phyloP scores from a whole-genome alignment of 805 yeast species.

The Candida insectalens region DNA sequence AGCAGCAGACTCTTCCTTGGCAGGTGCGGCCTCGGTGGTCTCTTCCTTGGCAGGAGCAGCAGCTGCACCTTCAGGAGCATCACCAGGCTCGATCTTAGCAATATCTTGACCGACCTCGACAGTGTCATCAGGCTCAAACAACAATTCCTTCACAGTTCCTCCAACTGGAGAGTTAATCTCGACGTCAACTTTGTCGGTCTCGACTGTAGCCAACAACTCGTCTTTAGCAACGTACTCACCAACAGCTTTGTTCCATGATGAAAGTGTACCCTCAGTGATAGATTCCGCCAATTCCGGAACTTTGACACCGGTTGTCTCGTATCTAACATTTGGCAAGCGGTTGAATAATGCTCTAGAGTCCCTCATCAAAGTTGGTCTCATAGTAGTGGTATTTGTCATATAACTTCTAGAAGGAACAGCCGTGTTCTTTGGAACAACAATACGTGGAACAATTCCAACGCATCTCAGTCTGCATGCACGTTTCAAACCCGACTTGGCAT shows the following conservation, averaged over 20 bases:
- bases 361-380: not conserved
- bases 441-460: too few species aligned
- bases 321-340: constrained; percentile 14
- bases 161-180: constrained; percentile 91
- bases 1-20: constrained; percentile 20
- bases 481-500: too few species aligned
- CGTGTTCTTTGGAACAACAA: too few species aligned
- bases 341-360: not conserved
- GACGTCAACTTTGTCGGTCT: constrained; percentile 96
- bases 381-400: not conserved
- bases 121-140: constrained; percentile 81
- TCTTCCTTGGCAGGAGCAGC: constrained; percentile 23
- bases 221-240: constrained; percentile 85
- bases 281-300: constrained; percentile 99
- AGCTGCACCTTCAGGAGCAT: constrained; percentile 53
- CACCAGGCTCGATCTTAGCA: constrained; percentile 75
- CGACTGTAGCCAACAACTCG: constrained; percentile 92
- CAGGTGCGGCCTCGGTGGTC: constrained; percentile 15
- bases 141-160: constrained; percentile 80
- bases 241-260: constrained; percentile 55
- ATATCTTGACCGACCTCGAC: constrained; percentile 94
- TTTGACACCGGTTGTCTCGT: constrained; percentile 45
- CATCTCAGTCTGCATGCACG: too few species aligned
- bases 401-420: too few species aligned
- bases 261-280: constrained; percentile 90